A percentile compares a stretch with the other conserved stretches of the same genome.
Conservation (phyloP, 306 rosid genomes). For the Corylus americana region DNA sequence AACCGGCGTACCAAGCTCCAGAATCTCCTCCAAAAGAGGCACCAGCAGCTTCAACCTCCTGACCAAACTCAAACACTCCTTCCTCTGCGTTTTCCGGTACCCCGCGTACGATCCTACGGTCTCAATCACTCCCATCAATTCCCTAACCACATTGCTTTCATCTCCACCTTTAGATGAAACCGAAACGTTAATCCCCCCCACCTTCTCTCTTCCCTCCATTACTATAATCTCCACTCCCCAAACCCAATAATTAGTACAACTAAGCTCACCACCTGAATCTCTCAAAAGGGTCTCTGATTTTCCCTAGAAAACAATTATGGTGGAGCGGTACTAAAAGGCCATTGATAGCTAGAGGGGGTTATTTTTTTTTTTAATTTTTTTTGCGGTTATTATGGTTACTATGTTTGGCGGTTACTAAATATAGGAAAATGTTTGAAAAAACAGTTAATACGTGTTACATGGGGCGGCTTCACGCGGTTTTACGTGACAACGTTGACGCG, state of each 20-base stretch:
- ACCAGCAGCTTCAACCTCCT: conserved; percentile 69
- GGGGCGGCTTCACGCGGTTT: conserved; percentile 41
- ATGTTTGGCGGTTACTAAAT: conserved; percentile 28
- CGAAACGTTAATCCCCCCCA: neutral
- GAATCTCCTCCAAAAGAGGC: conserved; percentile 73
- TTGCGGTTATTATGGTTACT: no score
- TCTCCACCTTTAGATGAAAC: conserved; percentile 11
- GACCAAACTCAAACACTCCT: conserved; percentile 68
- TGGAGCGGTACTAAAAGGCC: neutral
- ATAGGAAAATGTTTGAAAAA: conserved; percentile 18
- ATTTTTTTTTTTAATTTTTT: neutral
- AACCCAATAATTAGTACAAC: neutral
- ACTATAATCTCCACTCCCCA: conserved; percentile 9
- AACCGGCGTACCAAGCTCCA: conserved; percentile 43
- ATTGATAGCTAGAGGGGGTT: neutral
- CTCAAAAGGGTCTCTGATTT: neutral
- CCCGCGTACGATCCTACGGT: conserved; percentile 56
- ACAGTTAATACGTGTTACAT: neutral
- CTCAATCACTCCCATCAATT: conserved; percentile 54
- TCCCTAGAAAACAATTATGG: conserved; percentile 17
- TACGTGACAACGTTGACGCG: conserved; percentile 41
- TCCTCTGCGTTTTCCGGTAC: conserved; percentile 51
- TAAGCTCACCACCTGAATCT: neutral
- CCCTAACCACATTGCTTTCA: conserved; percentile 32
- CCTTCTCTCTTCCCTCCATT: conserved; percentile 36